A percentile compares a stretch with the other conserved stretches of the same genome.
Conservation (phyloP, 2,329 filamentous ascomycete species). For the Fragosphaeria purpurea region DNA sequence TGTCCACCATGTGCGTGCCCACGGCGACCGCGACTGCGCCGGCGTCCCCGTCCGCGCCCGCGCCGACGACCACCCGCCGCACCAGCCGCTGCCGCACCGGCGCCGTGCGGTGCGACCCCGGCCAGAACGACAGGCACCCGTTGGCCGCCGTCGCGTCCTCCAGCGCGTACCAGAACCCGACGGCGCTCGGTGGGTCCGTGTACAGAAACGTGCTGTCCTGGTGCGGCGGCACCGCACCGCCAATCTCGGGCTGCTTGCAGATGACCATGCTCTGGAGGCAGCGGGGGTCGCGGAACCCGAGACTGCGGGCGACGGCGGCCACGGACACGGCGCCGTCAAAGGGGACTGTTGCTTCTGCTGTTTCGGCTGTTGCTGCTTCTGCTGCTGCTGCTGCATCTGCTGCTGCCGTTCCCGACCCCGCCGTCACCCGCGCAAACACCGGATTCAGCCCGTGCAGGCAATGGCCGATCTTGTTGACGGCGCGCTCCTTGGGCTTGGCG, state of each 20-base stretch:
- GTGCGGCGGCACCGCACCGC: constrained; percentile 80
- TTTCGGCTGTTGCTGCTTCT: too few relatives aligned
- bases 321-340: constrained; percentile 29
- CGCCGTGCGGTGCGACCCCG: constrained; percentile 65
- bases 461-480: constrained; percentile 86
- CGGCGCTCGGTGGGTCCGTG: constrained; percentile 76
- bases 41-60: constrained; percentile 19
- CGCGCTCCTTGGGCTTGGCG: constrained; percentile 66
- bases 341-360: constrained; percentile 25
- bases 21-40: constrained; percentile 15
- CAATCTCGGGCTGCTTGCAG: constrained; percentile 95
- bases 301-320: constrained; percentile 53
- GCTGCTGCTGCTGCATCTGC: constrained; percentile 28
- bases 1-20: constrained; percentile 63
- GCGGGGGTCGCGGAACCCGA: constrained; percentile 68
- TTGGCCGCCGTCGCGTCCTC: constrained; percentile 84
- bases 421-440: constrained; percentile 51
- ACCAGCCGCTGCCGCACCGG: constrained; percentile 68
- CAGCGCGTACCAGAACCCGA: constrained; percentile 95
- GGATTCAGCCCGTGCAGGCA: constrained; percentile 60
- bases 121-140: constrained; percentile 79
- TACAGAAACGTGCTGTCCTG: constrained; percentile 91
- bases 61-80: constrained; percentile 39
- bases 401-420: constrained; percentile 19
- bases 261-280: constrained; percentile 94